A percentile compares a stretch with the other conserved stretches of the same genome.
Evolutionary conservation across 2,329 filamentous ascomycete genomes (phyloP).

Genomic region (Ophiobolus disseminans): DNA sequence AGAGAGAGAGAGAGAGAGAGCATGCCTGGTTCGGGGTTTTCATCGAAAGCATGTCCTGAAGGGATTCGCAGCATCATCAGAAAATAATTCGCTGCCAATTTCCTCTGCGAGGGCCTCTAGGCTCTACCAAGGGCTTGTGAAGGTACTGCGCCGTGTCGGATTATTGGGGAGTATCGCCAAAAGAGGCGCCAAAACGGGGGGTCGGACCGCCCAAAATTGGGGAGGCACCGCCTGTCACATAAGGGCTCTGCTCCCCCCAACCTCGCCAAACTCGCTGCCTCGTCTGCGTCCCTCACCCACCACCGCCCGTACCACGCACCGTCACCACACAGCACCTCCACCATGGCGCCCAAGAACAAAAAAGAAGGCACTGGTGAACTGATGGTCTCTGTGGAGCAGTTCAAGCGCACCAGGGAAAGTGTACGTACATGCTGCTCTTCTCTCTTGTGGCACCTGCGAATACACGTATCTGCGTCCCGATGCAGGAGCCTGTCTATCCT

Average conservation of each 20-base stretch:
- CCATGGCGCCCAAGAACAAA: slow-evolving; percentile 41
- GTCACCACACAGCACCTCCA: not conserved
- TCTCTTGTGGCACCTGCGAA: too few species aligned
- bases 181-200: not conserved
- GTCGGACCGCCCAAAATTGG: slow-evolving; percentile 2
- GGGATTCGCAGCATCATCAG: too few species aligned
- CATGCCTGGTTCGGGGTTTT: too few species aligned
- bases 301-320: slow-evolving; percentile 8
- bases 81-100: too few species aligned
- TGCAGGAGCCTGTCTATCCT: too few species aligned
- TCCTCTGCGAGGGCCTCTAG: too few species aligned
- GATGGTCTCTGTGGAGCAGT: slow-evolving; percentile 72
- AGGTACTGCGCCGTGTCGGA: too few species aligned
- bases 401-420: slow-evolving; percentile 79
- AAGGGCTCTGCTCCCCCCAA: slow-evolving; percentile 12
- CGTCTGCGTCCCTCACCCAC: not conserved
- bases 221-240: slow-evolving; percentile 4
- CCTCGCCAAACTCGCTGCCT: slow-evolving; percentile 5
- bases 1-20: too few species aligned
- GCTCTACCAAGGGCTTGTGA: too few species aligned
- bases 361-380: slow-evolving; percentile 45
- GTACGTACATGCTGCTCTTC: slow-evolving; percentile 62
- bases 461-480: too few species aligned
- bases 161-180: too few species aligned
- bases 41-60: too few species aligned